Conservation (phyloP, 2,329 filamentous ascomycete genomes). For the Verticillium nonalfalfae region DNA sequence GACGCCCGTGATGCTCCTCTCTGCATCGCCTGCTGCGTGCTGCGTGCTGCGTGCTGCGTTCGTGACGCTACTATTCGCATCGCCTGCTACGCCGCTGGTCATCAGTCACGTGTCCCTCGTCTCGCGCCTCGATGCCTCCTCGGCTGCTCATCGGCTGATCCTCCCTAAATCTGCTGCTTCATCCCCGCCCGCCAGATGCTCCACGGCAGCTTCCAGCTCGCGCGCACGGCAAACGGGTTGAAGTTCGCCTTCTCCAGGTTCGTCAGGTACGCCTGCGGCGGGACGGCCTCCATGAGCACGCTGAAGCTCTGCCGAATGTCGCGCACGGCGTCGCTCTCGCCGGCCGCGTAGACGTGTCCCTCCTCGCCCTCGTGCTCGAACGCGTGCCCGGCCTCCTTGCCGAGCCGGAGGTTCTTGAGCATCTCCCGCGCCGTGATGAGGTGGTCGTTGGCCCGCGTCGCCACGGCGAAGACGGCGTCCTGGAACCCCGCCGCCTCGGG, state of each 20-base stretch:
- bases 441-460: constrained; percentile 91
- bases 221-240: constrained; percentile 65
- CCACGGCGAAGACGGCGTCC: constrained; percentile 87
- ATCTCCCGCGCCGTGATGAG: constrained; percentile 91
- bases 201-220: constrained; percentile 80
- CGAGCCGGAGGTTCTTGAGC: constrained; percentile 71
- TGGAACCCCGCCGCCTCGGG: constrained; percentile 72
- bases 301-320: constrained; percentile 62
- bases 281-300: constrained; percentile 72
- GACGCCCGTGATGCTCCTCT: too few relatives aligned
- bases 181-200: constrained; percentile 51
- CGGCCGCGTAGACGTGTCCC: constrained; percentile 47
- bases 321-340: constrained; percentile 25
- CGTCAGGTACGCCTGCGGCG: constrained; percentile 72
- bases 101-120: too few relatives aligned
- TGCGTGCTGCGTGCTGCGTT: too few relatives aligned
- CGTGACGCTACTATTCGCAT: too few relatives aligned
- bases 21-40: too few relatives aligned
- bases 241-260: constrained; percentile 77
- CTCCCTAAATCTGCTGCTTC: constrained; percentile 37
- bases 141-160: background rate
- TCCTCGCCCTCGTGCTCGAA: constrained; percentile 83
- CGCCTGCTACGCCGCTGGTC: too few relatives aligned
- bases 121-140: too few relatives aligned
- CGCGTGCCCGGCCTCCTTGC: constrained; percentile 71